Evolutionary conservation across 177 flowering plant genomes (phyloP).

Genomic region (Vitis hybrid): DNA sequence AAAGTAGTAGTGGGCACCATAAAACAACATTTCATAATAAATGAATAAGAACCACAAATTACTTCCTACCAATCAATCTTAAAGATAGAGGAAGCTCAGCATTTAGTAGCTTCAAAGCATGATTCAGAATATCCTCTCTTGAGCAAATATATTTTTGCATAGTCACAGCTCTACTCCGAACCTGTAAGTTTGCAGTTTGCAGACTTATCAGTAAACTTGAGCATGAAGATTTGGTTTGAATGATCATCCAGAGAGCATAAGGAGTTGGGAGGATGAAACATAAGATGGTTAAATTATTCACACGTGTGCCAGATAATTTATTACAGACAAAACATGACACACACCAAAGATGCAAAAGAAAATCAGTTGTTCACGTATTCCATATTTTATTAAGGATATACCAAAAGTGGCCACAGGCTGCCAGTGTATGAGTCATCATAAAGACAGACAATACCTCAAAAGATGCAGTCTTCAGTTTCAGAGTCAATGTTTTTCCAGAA

Average conservation of each 20-base stretch:
- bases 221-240: not conserved
- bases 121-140: constrained; percentile 67
- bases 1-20: not conserved
- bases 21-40: not conserved
- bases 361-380: not conserved
- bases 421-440: constrained; percentile 3
- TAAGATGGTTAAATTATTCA: no score
- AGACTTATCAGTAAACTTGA: constrained; percentile 3
- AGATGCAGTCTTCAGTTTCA: constrained; percentile 83
- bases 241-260: not conserved
- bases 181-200: constrained; percentile 41
- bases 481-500: constrained; percentile 81
- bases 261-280: not conserved
- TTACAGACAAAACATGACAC: no score
- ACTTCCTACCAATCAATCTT: constrained; percentile 73
- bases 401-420: not conserved
- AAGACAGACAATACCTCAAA: constrained; percentile 69
- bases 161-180: constrained; percentile 81
- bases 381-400: not conserved
- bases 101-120: constrained; percentile 80
- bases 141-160: constrained; percentile 64
- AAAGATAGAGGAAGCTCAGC: constrained; percentile 89
- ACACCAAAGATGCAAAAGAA: not conserved
- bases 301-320: no score
- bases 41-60: not conserved